Evolutionary conservation across 768 basidiomycete species (phyloP).

Genomic region (Hebeloma cylindrosporum): DNA sequence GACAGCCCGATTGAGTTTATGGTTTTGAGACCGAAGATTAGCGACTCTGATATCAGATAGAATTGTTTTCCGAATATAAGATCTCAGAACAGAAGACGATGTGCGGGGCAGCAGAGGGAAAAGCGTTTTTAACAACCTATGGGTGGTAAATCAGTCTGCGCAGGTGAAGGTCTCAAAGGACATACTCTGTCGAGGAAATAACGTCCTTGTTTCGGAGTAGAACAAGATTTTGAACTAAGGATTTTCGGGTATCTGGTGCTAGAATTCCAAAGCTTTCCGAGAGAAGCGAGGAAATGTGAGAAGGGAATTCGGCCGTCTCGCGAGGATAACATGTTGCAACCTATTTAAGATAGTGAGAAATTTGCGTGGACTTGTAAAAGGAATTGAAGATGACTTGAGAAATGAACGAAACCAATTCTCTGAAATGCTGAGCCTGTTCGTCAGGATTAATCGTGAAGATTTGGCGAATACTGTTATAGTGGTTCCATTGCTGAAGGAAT

Average conservation of each 20-base stretch:
- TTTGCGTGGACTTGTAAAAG: not conserved
- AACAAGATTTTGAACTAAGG: slow-evolving; percentile 87
- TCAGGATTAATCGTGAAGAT: slow-evolving; percentile 82
- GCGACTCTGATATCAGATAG: slow-evolving; percentile 91
- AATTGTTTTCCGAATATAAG: slow-evolving; percentile 90
- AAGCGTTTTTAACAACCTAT: slow-evolving; percentile 83
- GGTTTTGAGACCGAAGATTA: slow-evolving; percentile 85
- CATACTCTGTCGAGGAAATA: slow-evolving; percentile 89
- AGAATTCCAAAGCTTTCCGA: slow-evolving; percentile 76
- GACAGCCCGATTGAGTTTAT: slow-evolving; percentile 93
- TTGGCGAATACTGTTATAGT: slow-evolving; percentile 84
- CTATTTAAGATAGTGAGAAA: slow-evolving; percentile 32
- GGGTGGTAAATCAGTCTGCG: slow-evolving; percentile 2
- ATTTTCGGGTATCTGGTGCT: slow-evolving; percentile 78
- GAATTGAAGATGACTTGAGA: slow-evolving; percentile 56
- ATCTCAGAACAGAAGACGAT: slow-evolving; percentile 78
- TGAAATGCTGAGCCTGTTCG: slow-evolving; percentile 82
- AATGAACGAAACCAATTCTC: slow-evolving; percentile 89
- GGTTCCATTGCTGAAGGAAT: slow-evolving; percentile 95
- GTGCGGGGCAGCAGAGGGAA: slow-evolving; percentile 96
- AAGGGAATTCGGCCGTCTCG: slow-evolving; percentile 84
- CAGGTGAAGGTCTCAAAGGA: slow-evolving; percentile 12
- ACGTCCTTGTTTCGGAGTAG: slow-evolving; percentile 93
- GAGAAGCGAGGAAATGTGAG: slow-evolving; percentile 74
- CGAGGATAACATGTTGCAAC: slow-evolving; percentile 93